Base-by-base conservation (phyloP, 1,284 basidiomycete genomes). In the Trametes polyzona region DNA sequence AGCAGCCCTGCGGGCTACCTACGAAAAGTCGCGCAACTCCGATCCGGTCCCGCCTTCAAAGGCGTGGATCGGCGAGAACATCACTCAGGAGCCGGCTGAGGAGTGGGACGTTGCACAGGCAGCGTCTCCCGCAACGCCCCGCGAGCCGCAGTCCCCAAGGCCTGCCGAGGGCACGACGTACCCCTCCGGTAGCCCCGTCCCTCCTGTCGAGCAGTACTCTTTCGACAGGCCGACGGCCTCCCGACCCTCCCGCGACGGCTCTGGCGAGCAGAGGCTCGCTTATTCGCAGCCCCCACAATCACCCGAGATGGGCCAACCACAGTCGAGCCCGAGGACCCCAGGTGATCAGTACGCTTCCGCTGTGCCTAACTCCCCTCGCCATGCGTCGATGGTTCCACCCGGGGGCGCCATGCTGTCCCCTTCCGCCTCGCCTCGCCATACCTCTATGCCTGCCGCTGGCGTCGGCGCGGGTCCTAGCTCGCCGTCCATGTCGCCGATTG, bases 391-490 rank as follows among this genome's bases (percentile, higher is more conserved):
- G 36, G 47, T 51, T 4, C 52, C 52, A 3, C 53, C 52, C 12
- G 53, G 56, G 10, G 23, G 69, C 21, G 66, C 73, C 24, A 55
- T 73, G 55, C 67, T 76, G 9, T 24, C 55, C 9, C 41, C 52
- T 62, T 73, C 76, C 35, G 65, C 78, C 19, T 68, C 76, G 24
- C 76, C 76, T 56, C 81, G 81, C 32, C 79, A 83, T 65, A 72
- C 79, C 29, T 69, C 77, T 35, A 63, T 76, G 47, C 78, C 79
- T 32, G 63, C 70, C 27, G 68, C 76, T 30, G 77, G 78, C 44
- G 68, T 76, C 36, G 73, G 72, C 39, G 70, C 73, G 10, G 71
- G 71, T 39, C 69, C 72, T 44, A 75, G 72, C 50, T 47, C 71
- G 8, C 58, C 73, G 19, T 60, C 68, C 10, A 53, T 62, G 19